These are phyloP conservation scores for Aspergillus kassunensis DNA, from an alignment of 495 filamentous ascomycete species.

Conservation along the genomic window DNA sequence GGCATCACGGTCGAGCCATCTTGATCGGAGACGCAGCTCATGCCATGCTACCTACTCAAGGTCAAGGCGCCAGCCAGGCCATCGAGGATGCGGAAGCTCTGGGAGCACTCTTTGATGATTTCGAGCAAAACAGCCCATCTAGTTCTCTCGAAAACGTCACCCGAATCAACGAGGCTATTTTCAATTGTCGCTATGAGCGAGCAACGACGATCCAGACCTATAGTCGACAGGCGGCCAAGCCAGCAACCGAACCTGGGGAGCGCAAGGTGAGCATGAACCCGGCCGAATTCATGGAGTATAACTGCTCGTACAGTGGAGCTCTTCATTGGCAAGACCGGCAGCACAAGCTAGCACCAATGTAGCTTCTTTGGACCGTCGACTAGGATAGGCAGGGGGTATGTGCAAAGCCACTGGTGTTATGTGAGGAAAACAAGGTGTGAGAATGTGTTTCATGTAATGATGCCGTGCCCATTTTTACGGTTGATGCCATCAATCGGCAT, in stretches of 20 bases:
- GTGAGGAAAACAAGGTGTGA: too few species aligned
- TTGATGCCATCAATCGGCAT: not conserved
- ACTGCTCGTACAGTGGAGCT: slow-evolving; percentile 37
- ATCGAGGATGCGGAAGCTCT: slow-evolving; percentile 39
- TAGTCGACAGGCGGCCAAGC: slow-evolving; percentile 33
- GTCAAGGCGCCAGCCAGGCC: slow-evolving; percentile 36
- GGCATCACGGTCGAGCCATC: slow-evolving; percentile 34
- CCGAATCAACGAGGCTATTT: not conserved
- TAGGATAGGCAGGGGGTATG: too few species aligned
- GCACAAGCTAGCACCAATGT: too few species aligned
- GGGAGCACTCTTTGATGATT: slow-evolving; percentile 24
- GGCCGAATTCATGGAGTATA: slow-evolving; percentile 42
- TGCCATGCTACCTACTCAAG: slow-evolving; percentile 40
- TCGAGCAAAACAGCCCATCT: not conserved
- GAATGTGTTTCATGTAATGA: not conserved
- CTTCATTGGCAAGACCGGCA: not conserved
- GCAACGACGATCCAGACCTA: slow-evolving; percentile 14
- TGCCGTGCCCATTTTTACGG: not conserved
- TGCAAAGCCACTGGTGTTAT: too few species aligned
- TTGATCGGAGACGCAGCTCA: slow-evolving; percentile 46
- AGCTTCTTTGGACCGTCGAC: too few species aligned
- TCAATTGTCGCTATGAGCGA: slow-evolving; percentile 9
- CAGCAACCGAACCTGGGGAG: slow-evolving; percentile 8
- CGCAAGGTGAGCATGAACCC: slow-evolving; percentile 34
- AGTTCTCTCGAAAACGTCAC: not conserved